These are phyloP conservation scores for Inga laurina DNA, from an alignment of 306 rosid genomes.

Conservation along the genomic window DNA sequence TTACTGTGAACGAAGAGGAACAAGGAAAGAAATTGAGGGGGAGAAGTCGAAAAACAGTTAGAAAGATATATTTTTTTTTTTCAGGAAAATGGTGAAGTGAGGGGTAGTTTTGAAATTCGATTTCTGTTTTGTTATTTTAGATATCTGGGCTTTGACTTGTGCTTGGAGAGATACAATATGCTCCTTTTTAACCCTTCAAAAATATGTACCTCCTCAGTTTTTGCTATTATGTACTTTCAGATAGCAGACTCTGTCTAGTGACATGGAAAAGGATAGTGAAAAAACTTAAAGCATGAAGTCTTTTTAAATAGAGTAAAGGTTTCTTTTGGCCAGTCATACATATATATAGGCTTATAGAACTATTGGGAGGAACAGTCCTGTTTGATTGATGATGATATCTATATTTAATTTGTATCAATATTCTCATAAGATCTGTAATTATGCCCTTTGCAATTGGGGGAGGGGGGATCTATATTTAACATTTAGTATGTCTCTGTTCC, in stretches of 20 bases:
- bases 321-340: neutral
- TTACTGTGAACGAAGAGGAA: conserved; percentile 30
- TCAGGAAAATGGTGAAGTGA: neutral
- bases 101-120: conserved; percentile 17
- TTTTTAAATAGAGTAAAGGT: neutral
- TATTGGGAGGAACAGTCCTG: neutral
- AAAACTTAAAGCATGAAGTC: neutral
- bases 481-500: neutral
- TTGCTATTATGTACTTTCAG: neutral
- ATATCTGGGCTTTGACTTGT: neutral
- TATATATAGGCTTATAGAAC: neutral
- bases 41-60: neutral
- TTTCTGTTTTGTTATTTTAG: neutral
- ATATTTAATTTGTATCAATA: neutral
- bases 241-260: neutral
- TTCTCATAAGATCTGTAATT: neutral
- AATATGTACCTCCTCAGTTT: neutral
- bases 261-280: neutral
- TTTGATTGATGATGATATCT: neutral
- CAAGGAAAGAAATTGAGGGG: neutral
- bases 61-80: neutral
- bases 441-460: conserved; percentile 18
- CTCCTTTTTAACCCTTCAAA: neutral
- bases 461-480: conserved; percentile 12
- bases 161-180: neutral